A percentile compares a stretch with the other conserved stretches of the same genome.
phyloP scores from a whole-genome alignment of 2,329 filamentous ascomycete species.

The Thelonectria discophora region DNA sequence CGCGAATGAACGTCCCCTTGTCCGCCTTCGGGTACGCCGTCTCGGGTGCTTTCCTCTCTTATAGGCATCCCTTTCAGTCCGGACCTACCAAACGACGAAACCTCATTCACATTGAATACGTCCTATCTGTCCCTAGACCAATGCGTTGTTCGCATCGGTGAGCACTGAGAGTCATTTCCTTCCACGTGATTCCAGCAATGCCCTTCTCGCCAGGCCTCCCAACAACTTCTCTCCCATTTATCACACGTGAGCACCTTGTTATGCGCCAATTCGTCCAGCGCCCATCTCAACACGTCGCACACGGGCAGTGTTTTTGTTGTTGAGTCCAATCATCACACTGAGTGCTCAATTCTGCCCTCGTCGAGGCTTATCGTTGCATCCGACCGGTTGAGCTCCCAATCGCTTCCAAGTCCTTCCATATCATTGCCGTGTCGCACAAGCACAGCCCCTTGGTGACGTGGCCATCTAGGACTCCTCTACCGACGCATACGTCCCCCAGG shows the following conservation, averaged over 20 bases:
- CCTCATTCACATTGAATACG: too few species aligned
- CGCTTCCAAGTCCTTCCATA: not conserved
- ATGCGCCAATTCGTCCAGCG: slow-evolving; percentile 23
- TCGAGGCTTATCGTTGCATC: not conserved
- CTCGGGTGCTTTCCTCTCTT: too few species aligned
- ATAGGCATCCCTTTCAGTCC: too few species aligned
- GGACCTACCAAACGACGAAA: too few species aligned
- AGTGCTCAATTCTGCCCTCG: not conserved
- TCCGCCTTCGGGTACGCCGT: slow-evolving; percentile 59
- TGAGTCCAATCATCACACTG: not conserved
- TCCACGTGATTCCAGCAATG: slow-evolving; percentile 8
- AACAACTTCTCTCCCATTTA: slow-evolving; percentile 6
- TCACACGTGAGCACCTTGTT: slow-evolving; percentile 20
- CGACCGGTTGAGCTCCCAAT: not conserved
- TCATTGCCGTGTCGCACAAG: too few species aligned
- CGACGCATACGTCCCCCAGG: too few species aligned
- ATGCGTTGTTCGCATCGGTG: slow-evolving; percentile 10
- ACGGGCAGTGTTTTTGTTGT: slow-evolving; percentile 1
- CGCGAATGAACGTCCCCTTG: slow-evolving; percentile 63
- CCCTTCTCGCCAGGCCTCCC: not conserved
- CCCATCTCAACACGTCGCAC: not conserved
- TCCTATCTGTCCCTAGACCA: too few species aligned
- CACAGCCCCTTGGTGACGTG: not conserved
- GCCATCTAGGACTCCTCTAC: too few species aligned
- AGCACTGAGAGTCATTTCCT: slow-evolving; percentile 2